Conservation (phyloP, 176 grass and related monocot genomes). For the Triticum turgidum region DNA sequence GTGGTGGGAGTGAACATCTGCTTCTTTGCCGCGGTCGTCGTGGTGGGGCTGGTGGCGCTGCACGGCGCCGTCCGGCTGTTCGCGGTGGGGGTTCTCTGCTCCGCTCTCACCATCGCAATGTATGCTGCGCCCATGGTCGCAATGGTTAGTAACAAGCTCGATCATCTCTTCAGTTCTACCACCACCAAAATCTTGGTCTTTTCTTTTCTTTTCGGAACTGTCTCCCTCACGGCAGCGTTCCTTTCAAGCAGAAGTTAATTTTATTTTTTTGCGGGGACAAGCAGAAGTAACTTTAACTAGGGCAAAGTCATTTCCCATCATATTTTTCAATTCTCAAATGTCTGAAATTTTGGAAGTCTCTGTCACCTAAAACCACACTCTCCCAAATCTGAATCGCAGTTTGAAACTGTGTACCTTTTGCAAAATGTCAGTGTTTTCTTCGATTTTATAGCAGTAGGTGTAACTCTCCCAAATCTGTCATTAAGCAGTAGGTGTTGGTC, state of each 20-base stretch:
- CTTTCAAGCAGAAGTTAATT: background rate
- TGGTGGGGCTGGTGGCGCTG: conserved; percentile 29
- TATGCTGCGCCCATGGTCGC: conserved; percentile 61
- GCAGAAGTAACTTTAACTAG: background rate
- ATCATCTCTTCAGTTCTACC: background rate
- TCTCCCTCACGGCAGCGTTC: background rate
- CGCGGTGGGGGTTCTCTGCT: conserved; percentile 52
- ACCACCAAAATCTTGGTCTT: too few relatives aligned
- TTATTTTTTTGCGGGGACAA: too few relatives aligned
- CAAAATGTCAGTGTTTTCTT: background rate
- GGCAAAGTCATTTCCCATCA: background rate
- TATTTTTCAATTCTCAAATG: background rate
- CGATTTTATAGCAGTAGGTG: background rate
- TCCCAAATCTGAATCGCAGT: too few relatives aligned
- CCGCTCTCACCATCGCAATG: conserved; percentile 62
- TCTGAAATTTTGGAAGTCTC: background rate
- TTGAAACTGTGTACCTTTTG: too few relatives aligned
- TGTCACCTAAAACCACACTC: background rate
- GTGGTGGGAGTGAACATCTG: conserved; percentile 50
- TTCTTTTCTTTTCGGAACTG: background rate
- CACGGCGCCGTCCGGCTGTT: conserved; percentile 49
- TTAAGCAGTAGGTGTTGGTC: background rate
- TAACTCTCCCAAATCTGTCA: background rate
- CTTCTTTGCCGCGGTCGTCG: conserved; percentile 47
- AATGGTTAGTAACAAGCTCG: conserved; percentile 47